phyloP scores from a whole-genome alignment of 2,329 filamentous ascomycete species.

The Colletotrichum siamense region DNA sequence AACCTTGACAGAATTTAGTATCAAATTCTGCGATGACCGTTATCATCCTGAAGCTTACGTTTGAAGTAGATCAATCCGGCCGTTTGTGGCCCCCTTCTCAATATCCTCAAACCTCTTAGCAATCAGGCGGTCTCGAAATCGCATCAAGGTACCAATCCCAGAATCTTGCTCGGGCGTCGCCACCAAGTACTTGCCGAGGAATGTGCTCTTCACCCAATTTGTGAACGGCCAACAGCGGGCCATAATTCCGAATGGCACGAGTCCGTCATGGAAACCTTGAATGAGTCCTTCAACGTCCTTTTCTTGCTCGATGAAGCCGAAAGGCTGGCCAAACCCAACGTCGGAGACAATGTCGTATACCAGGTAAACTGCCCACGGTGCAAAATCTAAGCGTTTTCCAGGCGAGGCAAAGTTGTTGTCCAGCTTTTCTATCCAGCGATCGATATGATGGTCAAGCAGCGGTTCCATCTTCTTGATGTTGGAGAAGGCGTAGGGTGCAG shows the following conservation, averaged over 20 bases:
- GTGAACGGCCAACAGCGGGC: constrained; percentile 58
- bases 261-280: constrained; percentile 57
- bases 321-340: constrained; percentile 59
- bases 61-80: constrained; percentile 58
- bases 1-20: constrained; percentile 33
- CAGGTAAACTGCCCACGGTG: constrained; percentile 60
- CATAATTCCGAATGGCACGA: constrained; percentile 56
- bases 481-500: constrained; percentile 58
- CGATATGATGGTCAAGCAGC: constrained; percentile 55
- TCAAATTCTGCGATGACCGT: background rate
- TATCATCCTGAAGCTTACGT: constrained; percentile 33
- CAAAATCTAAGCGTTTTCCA: constrained; percentile 56
- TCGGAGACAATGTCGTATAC: constrained; percentile 64
- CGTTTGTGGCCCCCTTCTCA: constrained; percentile 45
- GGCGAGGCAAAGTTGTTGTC: constrained; percentile 48
- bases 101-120: constrained; percentile 52
- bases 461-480: constrained; percentile 66
- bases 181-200: constrained; percentile 55
- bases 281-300: constrained; percentile 59
- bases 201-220: constrained; percentile 59
- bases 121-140: constrained; percentile 61
- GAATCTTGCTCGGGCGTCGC: constrained; percentile 57
- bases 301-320: constrained; percentile 60
- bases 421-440: constrained; percentile 55
- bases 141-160: constrained; percentile 62